These are phyloP conservation scores for Trypanosoma platydactyli DNA, from an alignment of 208 protist species.

Conservation along the genomic window DNA sequence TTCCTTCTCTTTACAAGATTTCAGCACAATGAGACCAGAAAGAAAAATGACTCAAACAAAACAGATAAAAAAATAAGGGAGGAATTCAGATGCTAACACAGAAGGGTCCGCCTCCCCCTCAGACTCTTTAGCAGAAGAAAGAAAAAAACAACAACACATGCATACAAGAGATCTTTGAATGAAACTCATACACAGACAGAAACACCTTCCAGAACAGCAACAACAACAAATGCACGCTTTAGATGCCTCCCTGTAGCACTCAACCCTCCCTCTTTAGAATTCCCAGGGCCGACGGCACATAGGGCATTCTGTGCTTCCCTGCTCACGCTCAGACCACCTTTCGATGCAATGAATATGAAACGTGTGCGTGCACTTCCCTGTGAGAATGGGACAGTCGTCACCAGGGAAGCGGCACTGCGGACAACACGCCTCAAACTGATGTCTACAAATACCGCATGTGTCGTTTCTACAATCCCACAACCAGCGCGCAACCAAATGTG, in stretches of 20 bases:
- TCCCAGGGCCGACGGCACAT: slow-evolving; percentile 86
- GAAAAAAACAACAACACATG: neutral
- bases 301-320: slow-evolving; percentile 61
- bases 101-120: neutral
- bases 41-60: slow-evolving; percentile 11
- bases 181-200: slow-evolving; percentile 1
- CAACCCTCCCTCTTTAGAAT: slow-evolving; percentile 27
- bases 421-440: slow-evolving; percentile 85
- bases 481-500: slow-evolving; percentile 85
- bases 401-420: slow-evolving; percentile 81
- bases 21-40: neutral
- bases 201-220: too few species aligned
- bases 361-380: slow-evolving; percentile 97
- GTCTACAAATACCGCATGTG: slow-evolving; percentile 87
- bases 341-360: slow-evolving; percentile 99
- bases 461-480: slow-evolving; percentile 87
- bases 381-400: slow-evolving; percentile 96
- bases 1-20: neutral
- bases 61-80: neutral
- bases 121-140: neutral
- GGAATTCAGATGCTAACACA: neutral
- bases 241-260: neutral
- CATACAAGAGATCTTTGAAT: neutral
- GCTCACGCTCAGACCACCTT: slow-evolving; percentile 78
- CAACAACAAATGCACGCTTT: neutral